Evolutionary conservation across 768 basidiomycete genomes (phyloP).

Genomic region (Phaeotremella fagi): DNA sequence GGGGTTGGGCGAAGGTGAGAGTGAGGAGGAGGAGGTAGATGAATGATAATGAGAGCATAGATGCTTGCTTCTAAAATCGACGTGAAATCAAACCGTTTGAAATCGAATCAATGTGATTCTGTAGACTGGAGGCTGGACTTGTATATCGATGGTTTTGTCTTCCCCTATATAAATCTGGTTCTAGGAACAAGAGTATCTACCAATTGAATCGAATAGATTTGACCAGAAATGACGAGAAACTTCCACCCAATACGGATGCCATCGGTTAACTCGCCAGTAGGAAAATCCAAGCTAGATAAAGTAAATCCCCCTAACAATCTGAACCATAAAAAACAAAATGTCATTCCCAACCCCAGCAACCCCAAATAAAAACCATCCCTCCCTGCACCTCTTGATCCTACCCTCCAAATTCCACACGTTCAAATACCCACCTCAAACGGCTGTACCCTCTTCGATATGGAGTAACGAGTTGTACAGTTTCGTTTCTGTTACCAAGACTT

Average conservation of each 20-base stretch:
- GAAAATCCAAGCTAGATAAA: too few relatives aligned
- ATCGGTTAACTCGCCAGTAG: too few relatives aligned
- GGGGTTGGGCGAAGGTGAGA: neutral
- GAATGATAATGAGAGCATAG: neutral
- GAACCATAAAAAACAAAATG: too few relatives aligned
- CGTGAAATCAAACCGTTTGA: neutral
- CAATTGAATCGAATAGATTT: too few relatives aligned
- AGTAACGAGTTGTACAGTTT: conserved; percentile 7
- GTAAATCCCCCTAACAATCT: too few relatives aligned
- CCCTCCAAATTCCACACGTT: conserved; percentile 7
- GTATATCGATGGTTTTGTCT: too few relatives aligned
- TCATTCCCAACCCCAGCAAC: conserved; percentile 26
- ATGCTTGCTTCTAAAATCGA: neutral
- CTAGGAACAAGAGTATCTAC: too few relatives aligned
- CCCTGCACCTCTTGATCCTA: conserved; percentile 9
- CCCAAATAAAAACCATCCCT: conserved; percentile 5
- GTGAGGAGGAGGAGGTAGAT: neutral
- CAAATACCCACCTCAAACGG: conserved; percentile 3
- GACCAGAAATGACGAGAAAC: too few relatives aligned
- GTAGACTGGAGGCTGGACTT: too few relatives aligned
- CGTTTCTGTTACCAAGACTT: conserved; percentile 6
- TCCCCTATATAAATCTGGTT: too few relatives aligned
- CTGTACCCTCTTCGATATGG: neutral
- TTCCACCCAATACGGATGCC: too few relatives aligned
- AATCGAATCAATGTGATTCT: too few relatives aligned